phyloP scores from a whole-genome alignment of 2,329 filamentous ascomycete species.

The Thermochaetoides dissita region DNA sequence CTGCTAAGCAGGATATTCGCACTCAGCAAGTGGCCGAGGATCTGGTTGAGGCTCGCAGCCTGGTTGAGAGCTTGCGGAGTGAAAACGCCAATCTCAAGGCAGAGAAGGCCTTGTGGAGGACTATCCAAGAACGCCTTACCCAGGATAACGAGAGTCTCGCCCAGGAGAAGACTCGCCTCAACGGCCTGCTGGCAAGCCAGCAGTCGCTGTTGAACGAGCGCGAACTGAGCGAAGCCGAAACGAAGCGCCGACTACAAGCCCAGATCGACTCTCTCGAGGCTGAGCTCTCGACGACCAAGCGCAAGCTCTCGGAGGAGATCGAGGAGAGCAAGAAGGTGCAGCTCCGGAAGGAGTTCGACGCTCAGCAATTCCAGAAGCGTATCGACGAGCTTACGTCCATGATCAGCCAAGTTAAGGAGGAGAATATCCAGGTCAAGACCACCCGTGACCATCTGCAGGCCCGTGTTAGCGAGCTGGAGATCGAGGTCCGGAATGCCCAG shows the following conservation, averaged over 20 bases:
- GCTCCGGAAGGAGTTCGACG: slow-evolving; percentile 78
- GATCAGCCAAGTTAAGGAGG: slow-evolving; percentile 68
- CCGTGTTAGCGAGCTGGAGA: slow-evolving; percentile 74
- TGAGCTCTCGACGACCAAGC: slow-evolving; percentile 65
- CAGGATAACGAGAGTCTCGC: slow-evolving; percentile 77
- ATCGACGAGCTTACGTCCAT: slow-evolving; percentile 82
- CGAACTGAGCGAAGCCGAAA: slow-evolving; percentile 70
- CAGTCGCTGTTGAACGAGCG: slow-evolving; percentile 88
- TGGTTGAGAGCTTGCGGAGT: slow-evolving; percentile 75
- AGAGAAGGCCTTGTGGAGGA: slow-evolving; percentile 89
- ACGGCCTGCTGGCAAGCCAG: slow-evolving; percentile 67
- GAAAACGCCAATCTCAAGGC: slow-evolving; percentile 89
- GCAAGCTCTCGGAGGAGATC: slow-evolving; percentile 67
- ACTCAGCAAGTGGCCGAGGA: slow-evolving; percentile 91
- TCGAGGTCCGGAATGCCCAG: slow-evolving; percentile 78
- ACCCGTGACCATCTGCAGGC: slow-evolving; percentile 78
- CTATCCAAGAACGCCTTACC: slow-evolving; percentile 73
- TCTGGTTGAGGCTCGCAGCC: slow-evolving; percentile 67
- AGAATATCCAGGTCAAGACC: slow-evolving; percentile 74
- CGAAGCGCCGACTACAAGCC: slow-evolving; percentile 61
- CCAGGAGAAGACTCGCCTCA: slow-evolving; percentile 74
- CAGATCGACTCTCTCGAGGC: slow-evolving; percentile 67
- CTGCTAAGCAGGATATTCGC: slow-evolving; percentile 77
- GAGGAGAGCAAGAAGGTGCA: slow-evolving; percentile 75
- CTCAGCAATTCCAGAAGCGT: slow-evolving; percentile 73